Evolutionary conservation across 129 eudicot species (phyloP).

Genomic region (Solidago caesia): DNA sequence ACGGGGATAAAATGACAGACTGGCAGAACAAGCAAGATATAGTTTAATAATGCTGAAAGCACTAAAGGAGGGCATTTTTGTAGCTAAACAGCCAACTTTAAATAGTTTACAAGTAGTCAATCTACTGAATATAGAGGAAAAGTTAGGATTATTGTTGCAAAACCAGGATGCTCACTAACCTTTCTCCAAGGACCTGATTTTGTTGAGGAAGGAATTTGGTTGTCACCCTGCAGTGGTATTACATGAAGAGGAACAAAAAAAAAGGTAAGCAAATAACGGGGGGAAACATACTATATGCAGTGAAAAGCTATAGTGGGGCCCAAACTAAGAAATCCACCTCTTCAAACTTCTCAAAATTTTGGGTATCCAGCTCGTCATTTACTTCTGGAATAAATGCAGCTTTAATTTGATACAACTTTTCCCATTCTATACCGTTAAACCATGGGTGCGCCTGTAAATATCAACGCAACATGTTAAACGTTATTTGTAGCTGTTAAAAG

Average conservation of each 20-base stretch:
- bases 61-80: background rate
- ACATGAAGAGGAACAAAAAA: conserved; percentile 1
- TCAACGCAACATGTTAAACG: conserved; percentile 11
- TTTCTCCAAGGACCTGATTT: conserved; percentile 96
- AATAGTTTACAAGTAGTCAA: background rate
- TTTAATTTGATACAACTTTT: conserved; percentile 66
- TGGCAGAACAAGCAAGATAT: too few relatives aligned
- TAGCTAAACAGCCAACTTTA: background rate
- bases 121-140: background rate
- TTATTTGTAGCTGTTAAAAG: conserved; percentile 6
- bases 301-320: background rate
- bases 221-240: conserved; percentile 57
- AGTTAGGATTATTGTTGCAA: background rate
- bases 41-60: background rate
- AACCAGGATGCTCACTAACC: conserved; percentile 50
- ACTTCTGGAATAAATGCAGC: conserved; percentile 99
- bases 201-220: conserved; percentile 58
- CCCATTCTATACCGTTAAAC: conserved; percentile 87
- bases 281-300: background rate
- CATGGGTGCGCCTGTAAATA: conserved; percentile 82
- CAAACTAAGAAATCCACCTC: conserved; percentile 47
- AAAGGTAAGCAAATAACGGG: conserved; percentile 1
- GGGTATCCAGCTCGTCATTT: conserved; percentile 93
- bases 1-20: too few relatives aligned
- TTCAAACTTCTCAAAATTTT: conserved; percentile 93